Evolutionary conservation across 2,329 filamentous ascomycete species (phyloP), one percentile per base, ranked within the genome.

Genomic region (Cadophora malorum): DNA sequence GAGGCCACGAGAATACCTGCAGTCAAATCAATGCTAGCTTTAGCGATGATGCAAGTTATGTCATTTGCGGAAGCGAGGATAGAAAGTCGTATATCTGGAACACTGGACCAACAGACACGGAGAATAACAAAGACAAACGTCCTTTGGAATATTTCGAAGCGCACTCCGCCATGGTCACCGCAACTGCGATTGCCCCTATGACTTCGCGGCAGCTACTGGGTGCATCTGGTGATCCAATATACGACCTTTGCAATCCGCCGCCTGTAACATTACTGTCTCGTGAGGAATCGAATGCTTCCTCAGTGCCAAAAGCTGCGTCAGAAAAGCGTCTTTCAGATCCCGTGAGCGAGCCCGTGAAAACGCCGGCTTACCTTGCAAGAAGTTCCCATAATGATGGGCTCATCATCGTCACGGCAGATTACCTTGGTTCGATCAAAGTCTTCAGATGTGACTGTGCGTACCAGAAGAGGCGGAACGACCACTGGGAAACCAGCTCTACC

Each of bases 51-150:
- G 92, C 89, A 4, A 87, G 87, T 56, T 94, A 96, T 78, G 87
- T 99, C 66, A 92, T 97, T 16, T 97, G 93, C 75, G 96, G 96
- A 16, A 97, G 94, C 78, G 96, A 99, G 76, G 94, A 98, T 77
- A 87, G 91, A 45, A 92, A 91, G 77, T 90, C 92, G 0, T 98
- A 97, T 76, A 91, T 98, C 58, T 99, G 96, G 96, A 91, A 90
- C 19, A 85, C 88, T n/a, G 82, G 81, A 14, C 77, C 82, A 0
- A 78, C 82, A 0, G 89, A 92, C 33, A 81, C 82, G 47, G 76
- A 77, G 14, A 96, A 95, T 25, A 75, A 74, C 74, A 89, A 89
- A 69, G 93, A 96, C 74, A 96, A 96, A 77, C 86, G 90, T 38
- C 91, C 94, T 0, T 86, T 93, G 72, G 96, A 99, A 78, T 90